phyloP scores from a whole-genome alignment of 345 rosid species.

The Eucalyptus virginea region DNA sequence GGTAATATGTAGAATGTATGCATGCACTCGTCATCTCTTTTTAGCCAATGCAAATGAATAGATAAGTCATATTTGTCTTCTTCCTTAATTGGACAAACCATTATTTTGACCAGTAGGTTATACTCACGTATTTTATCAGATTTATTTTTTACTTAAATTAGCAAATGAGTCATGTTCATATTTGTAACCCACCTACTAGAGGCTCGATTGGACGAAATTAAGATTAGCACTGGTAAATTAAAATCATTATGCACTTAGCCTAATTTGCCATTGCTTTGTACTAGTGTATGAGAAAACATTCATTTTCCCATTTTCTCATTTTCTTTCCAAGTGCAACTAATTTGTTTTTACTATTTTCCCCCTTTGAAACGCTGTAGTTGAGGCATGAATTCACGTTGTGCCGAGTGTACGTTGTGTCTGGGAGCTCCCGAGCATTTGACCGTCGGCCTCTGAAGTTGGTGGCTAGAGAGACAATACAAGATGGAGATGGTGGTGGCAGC shows the following conservation, averaged over 20 bases:
- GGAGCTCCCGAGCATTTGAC: constrained; percentile 68
- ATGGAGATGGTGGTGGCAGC: neutral
- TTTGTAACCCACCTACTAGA: neutral
- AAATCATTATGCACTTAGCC: neutral
- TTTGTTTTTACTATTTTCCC: neutral
- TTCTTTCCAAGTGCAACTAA: neutral
- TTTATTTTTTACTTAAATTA: no score
- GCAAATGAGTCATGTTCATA: neutral
- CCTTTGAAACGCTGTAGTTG: neutral
- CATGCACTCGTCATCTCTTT: neutral
- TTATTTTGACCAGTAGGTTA: neutral
- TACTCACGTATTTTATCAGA: neutral
- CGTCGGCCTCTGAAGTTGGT: constrained; percentile 56
- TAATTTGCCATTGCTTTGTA: neutral
- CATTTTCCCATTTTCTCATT: neutral
- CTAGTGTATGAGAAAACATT: neutral
- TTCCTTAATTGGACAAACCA: neutral
- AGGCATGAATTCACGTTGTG: constrained; percentile 76
- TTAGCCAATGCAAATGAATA: neutral
- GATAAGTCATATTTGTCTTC: neutral
- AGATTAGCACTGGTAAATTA: neutral
- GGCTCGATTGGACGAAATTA: neutral
- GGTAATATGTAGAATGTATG: neutral
- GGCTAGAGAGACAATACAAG: neutral
- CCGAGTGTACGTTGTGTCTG: constrained; percentile 62